Percentiles rank a stretch among this genome's conserved stretches.
phyloP scores from a whole-genome alignment of 2,329 filamentous ascomycete genomes.

The Colletotrichum paranaense region DNA sequence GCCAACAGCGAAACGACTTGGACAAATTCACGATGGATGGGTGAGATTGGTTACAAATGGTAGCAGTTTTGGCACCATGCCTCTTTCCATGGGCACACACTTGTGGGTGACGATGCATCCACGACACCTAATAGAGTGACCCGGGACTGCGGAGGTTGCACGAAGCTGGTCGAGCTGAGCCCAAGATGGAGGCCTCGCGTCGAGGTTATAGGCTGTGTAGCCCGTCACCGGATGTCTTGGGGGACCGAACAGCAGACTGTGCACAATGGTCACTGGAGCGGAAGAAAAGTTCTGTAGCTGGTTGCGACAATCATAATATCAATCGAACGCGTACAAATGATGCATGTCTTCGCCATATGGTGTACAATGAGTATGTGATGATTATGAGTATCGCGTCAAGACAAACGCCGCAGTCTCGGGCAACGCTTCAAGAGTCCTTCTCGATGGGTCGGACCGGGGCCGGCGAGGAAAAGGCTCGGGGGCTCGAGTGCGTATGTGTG shows the following conservation, averaged over 20 bases:
- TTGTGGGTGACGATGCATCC: conserved; percentile 2
- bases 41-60: conserved; percentile 16
- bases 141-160: neutral
- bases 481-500: neutral
- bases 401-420: neutral
- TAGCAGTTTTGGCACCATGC: conserved; percentile 8
- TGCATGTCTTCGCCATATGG: neutral
- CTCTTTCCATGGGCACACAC: neutral
- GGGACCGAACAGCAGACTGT: neutral
- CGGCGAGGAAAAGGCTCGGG: neutral
- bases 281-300: neutral
- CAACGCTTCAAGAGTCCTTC: neutral
- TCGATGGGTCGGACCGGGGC: neutral
- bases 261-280: neutral
- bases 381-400: neutral
- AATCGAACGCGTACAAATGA: conserved; percentile 10
- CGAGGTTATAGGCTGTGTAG: conserved; percentile 6
- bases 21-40: neutral
- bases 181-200: neutral
- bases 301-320: conserved; percentile 4
- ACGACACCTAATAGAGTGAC: conserved; percentile 2
- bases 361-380: neutral
- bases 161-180: conserved; percentile 12
- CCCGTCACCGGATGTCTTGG: neutral
- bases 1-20: neutral